A percentile compares a stretch with the other conserved stretches of the same genome.
These are phyloP conservation scores for Aspergillus transmontanensis DNA, from an alignment of 2,329 filamentous ascomycete genomes.

Conservation along the genomic window DNA sequence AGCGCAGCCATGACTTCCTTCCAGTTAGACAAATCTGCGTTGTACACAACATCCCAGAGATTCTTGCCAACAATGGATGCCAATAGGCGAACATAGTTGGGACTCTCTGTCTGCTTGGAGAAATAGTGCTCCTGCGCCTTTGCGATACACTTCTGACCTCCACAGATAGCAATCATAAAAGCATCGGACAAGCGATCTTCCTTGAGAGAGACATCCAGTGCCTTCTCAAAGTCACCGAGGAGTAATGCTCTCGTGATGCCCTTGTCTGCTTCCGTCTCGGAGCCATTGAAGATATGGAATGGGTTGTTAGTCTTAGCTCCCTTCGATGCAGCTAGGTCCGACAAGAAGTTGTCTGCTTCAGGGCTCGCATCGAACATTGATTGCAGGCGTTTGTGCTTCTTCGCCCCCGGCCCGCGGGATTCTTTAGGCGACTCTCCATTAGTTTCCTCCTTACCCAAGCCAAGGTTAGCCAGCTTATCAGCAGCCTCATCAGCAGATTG, in stretches of 20 bases:
- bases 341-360: constrained; percentile 83
- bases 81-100: constrained; percentile 89
- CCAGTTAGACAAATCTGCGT: constrained; percentile 90
- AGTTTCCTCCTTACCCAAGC: constrained; percentile 42
- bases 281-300: constrained; percentile 83
- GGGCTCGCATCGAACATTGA: constrained; percentile 77
- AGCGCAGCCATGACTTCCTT: constrained; percentile 95
- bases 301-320: constrained; percentile 91
- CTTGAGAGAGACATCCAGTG: constrained; percentile 83
- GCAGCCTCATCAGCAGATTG: constrained; percentile 52
- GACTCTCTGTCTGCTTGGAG: constrained; percentile 75
- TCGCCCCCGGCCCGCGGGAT: constrained; percentile 48
- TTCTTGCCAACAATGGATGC: constrained; percentile 95
- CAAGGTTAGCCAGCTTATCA: constrained; percentile 46
- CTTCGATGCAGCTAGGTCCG: constrained; percentile 82
- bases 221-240: constrained; percentile 86
- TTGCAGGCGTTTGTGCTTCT: constrained; percentile 66
- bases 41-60: constrained; percentile 96
- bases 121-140: constrained; percentile 93
- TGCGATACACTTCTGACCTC: constrained; percentile 88
- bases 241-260: constrained; percentile 85
- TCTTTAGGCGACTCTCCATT: constrained; percentile 53
- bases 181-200: constrained; percentile 92
- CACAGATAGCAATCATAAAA: constrained; percentile 96
- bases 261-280: constrained; percentile 82